Base-by-base conservation (phyloP, 2,329 filamentous ascomycete genomes). In the Neocucurbitaria cava region DNA sequence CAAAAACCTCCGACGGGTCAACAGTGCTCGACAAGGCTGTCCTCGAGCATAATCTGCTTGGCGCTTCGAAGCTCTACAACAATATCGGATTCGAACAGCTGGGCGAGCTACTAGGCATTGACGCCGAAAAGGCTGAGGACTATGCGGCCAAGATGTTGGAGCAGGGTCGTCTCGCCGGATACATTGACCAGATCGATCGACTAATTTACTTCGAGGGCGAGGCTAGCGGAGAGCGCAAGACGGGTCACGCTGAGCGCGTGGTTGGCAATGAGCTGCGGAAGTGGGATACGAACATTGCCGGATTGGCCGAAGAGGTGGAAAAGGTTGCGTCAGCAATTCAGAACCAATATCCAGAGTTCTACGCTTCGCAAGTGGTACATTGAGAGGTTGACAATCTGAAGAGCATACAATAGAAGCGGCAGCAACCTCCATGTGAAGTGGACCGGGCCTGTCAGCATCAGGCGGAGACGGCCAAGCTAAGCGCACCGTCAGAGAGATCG, bases 81-180 rank as follows among this genome's bases (percentile, higher is more conserved):
- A 78, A 85, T 73, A 77, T 86, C 69, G 62, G 80, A 56, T 72
- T 83, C 63, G 88, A 90, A 52, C 87, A 88, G 23, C 82, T 99
- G 1, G 95, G 89, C 0, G 79, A 83, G 35, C 83, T 97, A 33
- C 81, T 99, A 13, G 92, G 91, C 0, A 82, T 97, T 4, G 86
- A 91, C 54, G 86, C 86, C 0, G 90, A 90, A 46, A 89, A 88
- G 74, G 94, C 94, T 3, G 95, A 99, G 80, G 88, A 90, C 54
- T 97, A 95, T 49, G 95, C 94, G 11, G 92, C 94, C 4, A 85
- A 87, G 65, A 99, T 99, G 95, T 91, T 99, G 66, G 93, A 98
- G 80, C 93, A 97, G 76, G 92, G 91, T 9, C 87, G 95, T 28
- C 78, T 99, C 46, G 86, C 89, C 3, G 95, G 94, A 7, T 87